Evolutionary conservation across 1,139 yeast genomes (phyloP).

Genomic region (Keqinozyma sinolaborantium): DNA sequence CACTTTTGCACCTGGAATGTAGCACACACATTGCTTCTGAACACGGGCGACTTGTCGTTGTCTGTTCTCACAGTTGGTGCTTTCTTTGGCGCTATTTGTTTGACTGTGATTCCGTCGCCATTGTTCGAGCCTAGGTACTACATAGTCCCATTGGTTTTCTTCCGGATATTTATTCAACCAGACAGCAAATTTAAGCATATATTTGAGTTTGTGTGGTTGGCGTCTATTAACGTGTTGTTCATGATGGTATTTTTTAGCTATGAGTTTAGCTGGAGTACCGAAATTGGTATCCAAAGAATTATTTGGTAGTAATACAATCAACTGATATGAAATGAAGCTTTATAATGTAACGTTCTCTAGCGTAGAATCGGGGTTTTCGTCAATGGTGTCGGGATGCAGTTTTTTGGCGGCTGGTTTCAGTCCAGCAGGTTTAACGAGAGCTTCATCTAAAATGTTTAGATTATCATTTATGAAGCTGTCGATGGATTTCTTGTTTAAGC

Average conservation of each 20-base stretch:
- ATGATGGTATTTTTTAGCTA: conserved; percentile 54
- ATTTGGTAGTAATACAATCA: conserved; percentile 58
- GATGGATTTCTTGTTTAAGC: conserved; percentile 16
- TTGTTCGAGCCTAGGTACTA: conserved; percentile 91
- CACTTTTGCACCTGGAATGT: conserved; percentile 63
- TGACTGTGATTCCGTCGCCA: conserved; percentile 83
- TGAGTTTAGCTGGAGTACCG: conserved; percentile 68
- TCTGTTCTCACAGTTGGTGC: conserved; percentile 39
- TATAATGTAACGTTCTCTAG: not conserved
- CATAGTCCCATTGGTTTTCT: conserved; percentile 72
- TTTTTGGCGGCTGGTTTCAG: no score
- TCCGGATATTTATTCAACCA: conserved; percentile 59
- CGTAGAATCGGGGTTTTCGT: not conserved
- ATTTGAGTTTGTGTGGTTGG: conserved; percentile 61
- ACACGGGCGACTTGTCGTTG: conserved; percentile 10
- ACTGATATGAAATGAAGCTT: not conserved
- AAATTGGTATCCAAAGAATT: conserved; percentile 64
- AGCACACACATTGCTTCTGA: conserved; percentile 17
- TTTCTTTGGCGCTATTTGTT: conserved; percentile 47
- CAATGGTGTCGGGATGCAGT: not conserved
- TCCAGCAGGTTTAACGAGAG: no score
- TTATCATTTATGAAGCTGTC: conserved; percentile 29
- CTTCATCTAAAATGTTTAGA: no score
- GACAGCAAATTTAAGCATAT: conserved; percentile 34
- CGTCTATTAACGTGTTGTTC: conserved; percentile 50